These are phyloP conservation scores for Fusarium miscanthi DNA, from an alignment of 2,329 filamentous ascomycete species.

Conservation along the genomic window DNA sequence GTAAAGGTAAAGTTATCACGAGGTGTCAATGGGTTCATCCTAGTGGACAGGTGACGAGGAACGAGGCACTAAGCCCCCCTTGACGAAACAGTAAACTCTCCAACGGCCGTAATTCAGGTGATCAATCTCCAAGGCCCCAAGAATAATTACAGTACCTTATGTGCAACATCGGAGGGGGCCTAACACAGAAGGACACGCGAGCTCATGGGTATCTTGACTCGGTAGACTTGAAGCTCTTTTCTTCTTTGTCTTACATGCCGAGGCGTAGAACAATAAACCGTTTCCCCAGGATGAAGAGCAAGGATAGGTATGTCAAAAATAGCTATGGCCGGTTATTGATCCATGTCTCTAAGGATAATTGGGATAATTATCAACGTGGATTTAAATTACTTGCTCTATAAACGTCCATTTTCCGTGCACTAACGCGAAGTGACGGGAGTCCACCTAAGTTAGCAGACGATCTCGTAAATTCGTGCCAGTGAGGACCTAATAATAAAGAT, in stretches of 20 bases:
- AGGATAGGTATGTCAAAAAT: constrained; percentile 13
- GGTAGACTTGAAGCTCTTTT: neutral
- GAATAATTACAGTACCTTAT: neutral
- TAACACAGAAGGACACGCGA: neutral
- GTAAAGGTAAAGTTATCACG: neutral
- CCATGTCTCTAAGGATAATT: constrained; percentile 7
- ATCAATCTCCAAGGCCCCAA: constrained; percentile 5
- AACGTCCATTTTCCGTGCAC: constrained; percentile 13
- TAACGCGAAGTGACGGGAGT: constrained; percentile 1
- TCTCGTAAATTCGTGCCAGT: constrained; percentile 27
- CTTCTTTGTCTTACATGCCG: neutral
- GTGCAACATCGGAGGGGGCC: neutral
- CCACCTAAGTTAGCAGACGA: constrained; percentile 4
- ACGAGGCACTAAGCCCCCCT: constrained; percentile 10
- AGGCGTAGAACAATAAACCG: neutral
- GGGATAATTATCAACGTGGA: constrained; percentile 1
- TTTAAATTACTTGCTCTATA: constrained; percentile 5
- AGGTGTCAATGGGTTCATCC: constrained; percentile 1
- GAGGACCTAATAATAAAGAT: constrained; percentile 9
- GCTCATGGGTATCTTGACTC: neutral
- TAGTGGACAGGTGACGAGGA: constrained; percentile 1
- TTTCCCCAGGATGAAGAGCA: neutral
- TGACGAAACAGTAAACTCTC: constrained; percentile 2
- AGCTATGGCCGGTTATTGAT: constrained; percentile 12
- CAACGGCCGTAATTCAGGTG: neutral